Percentiles rank a stretch among this genome's conserved stretches.
phyloP scores from a whole-genome alignment of 2,329 filamentous ascomycete genomes.

The Penicillium frequentans region DNA sequence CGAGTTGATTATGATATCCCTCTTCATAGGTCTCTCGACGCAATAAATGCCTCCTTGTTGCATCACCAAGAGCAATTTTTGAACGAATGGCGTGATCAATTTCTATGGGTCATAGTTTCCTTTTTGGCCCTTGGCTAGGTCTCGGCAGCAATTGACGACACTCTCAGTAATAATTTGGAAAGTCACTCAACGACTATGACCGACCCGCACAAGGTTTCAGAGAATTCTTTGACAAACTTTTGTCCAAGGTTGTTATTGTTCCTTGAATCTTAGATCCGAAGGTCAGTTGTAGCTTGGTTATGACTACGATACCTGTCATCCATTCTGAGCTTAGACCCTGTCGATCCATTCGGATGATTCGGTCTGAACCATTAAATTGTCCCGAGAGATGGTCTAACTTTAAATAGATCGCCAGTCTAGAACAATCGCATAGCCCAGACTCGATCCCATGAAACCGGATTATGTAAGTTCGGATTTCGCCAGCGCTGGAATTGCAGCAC shows the following conservation, averaged over 20 bases:
- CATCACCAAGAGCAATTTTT: not conserved
- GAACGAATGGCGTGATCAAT: conserved; percentile 28
- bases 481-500: conserved; percentile 31
- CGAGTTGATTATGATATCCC: not conserved
- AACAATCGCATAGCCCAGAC: conserved; percentile 8
- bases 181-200: not conserved
- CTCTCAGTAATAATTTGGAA: not conserved
- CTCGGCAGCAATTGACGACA: not conserved
- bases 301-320: not conserved
- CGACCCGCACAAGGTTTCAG: fast-evolving
- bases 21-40: not conserved
- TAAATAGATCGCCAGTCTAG: not conserved
- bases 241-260: not conserved
- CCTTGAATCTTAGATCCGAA: not conserved
- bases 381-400: not conserved
- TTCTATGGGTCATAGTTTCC: conserved; percentile 26
- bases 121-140: not conserved
- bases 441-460: not conserved
- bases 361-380: not conserved
- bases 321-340: not conserved
- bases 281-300: not conserved
- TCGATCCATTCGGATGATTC: not conserved
- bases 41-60: not conserved
- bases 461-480: conserved; percentile 1
- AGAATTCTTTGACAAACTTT: not conserved